phyloP scores from a whole-genome alignment of 1,284 basidiomycete genomes.

The Pseudozyma sp. region DNA sequence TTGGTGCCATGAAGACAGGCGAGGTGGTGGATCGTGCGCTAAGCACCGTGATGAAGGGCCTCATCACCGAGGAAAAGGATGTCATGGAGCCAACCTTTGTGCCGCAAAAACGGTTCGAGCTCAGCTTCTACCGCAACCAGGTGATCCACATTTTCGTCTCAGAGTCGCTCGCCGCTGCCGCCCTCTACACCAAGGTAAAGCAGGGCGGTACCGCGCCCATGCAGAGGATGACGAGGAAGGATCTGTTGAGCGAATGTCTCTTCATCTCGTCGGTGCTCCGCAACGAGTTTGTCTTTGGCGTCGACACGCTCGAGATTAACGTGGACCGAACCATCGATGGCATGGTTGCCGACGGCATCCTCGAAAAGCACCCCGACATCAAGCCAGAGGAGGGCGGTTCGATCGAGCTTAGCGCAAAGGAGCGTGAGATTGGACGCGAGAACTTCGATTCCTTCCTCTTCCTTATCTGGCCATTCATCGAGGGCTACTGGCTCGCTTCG shows the following conservation, averaged over 20 bases:
- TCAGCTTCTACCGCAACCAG: conserved; percentile 69
- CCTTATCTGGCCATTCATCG: conserved; percentile 65
- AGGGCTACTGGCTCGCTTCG: conserved; percentile 69
- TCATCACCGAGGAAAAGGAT: conserved; percentile 65
- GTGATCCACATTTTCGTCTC: conserved; percentile 66
- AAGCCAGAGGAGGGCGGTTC: conserved; percentile 39
- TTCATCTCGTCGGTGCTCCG: conserved; percentile 68
- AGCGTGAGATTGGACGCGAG: conserved; percentile 65
- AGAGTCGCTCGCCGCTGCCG: conserved; percentile 56
- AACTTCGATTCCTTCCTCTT: conserved; percentile 67
- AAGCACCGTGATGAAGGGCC: conserved; percentile 64
- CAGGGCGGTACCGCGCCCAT: conserved; percentile 65
- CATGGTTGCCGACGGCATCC: conserved; percentile 45
- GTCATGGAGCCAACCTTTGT: conserved; percentile 69
- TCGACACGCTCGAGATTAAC: conserved; percentile 66
- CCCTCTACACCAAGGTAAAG: conserved; percentile 69
- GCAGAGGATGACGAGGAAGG: conserved; percentile 63
- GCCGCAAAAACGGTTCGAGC: conserved; percentile 68
- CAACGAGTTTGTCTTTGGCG: conserved; percentile 69
- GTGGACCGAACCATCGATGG: conserved; percentile 57
- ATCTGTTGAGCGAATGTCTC: conserved; percentile 57
- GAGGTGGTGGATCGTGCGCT: conserved; percentile 68
- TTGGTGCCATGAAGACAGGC: conserved; percentile 58
- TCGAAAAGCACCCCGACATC: conserved; percentile 36
- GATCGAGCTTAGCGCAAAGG: conserved; percentile 45